Percentiles rank a stretch among this genome's conserved stretches.
These are phyloP conservation scores for Auricularia sp. DNA, from an alignment of 768 basidiomycete species.

Conservation along the genomic window DNA sequence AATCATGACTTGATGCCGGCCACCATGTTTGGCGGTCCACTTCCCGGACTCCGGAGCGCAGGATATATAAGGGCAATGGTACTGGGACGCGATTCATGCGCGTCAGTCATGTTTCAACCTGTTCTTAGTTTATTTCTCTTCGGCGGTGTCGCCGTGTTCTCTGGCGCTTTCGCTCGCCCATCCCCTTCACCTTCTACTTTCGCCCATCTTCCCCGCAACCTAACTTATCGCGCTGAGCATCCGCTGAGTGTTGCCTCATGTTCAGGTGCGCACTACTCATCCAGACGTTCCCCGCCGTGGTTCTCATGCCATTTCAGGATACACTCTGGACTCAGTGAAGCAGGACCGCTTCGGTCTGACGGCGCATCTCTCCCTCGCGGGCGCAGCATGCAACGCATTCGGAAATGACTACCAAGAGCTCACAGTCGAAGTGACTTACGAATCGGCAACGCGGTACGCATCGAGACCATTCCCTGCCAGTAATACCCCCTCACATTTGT, in stretches of 20 bases:
- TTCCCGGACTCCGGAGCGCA: no score
- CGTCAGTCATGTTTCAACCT: no score
- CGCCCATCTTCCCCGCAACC: no score
- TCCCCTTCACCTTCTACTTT: no score
- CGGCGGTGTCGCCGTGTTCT: no score
- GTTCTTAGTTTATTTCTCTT: no score
- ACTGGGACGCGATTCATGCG: no score
- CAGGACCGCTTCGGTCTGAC: slow-evolving; percentile 40
- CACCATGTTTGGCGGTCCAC: no score
- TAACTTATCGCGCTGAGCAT: slow-evolving; percentile 1
- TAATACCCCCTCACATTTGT: not conserved
- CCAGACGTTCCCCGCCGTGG: not conserved
- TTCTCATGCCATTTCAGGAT: slow-evolving; percentile 31
- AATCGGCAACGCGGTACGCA: slow-evolving; percentile 38
- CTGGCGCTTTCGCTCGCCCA: no score
- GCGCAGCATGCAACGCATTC: slow-evolving; percentile 54
- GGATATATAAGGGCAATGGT: no score
- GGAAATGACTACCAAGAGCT: slow-evolving; percentile 49
- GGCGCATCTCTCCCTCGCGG: slow-evolving; percentile 45
- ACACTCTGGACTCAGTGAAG: slow-evolving; percentile 38
- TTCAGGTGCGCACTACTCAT: slow-evolving; percentile 25
- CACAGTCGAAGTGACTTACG: slow-evolving; percentile 57
- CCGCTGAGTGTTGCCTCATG: slow-evolving; percentile 23
- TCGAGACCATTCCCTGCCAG: not conserved
- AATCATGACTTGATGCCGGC: no score